Base-by-base conservation (phyloP, 1,139 yeast species). In the Yamadazyma dendronema region DNA sequence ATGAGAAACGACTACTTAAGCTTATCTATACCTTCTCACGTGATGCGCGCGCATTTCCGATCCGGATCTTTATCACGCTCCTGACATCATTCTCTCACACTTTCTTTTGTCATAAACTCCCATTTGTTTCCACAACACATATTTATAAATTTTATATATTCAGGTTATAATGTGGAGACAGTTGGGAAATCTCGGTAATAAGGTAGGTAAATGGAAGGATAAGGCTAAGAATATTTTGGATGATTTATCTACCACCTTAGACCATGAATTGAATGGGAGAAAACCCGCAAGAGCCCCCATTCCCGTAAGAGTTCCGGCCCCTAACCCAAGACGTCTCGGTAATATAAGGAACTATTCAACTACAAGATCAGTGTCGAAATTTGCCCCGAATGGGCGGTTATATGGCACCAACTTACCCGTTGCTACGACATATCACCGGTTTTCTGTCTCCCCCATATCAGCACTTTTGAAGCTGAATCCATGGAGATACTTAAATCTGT, bases 151-250 rank as follows among this genome's bases (percentile, higher is more conserved):
- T 14, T 13, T 14, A 10, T 11, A 4, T 22, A 19, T 19, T 19
- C 22, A 19, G 9, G 16, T 4, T 12, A 28, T 13, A 31, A 46
- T 48, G 50, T 39, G 38, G 25, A 47, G 34, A 30, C 40, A 39
- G 31, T 35, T 47, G 34, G 43, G 36, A 12, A 19, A 19, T 19
- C 22, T 19, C 22, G 22, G 22, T 19, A 19, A 19, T 9, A 19
- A 19, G 9, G 8, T 19, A 19, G 22, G 22, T 6, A 43, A 41
- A 31, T 23, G 46, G 12, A 46, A 43, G 28, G 44, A 48, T 28
- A 46, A 38, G 22, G 46, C 47, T 15, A 48, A 35, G 29, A 41
- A 33, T 19, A 35, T 43, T 5, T 39, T 48, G 33, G 50, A 45
- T 23, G 52, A 48, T 19, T 25, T 48, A n/a, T 34, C 47, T 12